These are phyloP conservation scores for Osmanthus fragrans DNA, from an alignment of 257 asterid species.

Conservation along the genomic window DNA sequence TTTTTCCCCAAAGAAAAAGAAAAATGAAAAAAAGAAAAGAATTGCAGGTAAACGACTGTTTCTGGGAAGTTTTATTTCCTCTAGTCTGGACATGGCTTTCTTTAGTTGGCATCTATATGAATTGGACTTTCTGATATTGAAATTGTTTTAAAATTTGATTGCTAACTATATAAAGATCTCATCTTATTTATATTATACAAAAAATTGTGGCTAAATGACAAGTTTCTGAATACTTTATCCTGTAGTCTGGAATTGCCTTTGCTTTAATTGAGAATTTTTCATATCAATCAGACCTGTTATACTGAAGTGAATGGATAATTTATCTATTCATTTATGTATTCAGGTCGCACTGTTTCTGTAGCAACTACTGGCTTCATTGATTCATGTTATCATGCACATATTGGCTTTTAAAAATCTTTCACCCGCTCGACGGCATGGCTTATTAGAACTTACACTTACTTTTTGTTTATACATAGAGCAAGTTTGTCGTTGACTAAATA, in stretches of 20 bases:
- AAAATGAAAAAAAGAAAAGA: too few relatives aligned
- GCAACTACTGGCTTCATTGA: neutral
- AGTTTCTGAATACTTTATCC: neutral
- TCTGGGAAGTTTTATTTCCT: neutral
- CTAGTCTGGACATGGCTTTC: neutral
- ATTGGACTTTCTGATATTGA: neutral
- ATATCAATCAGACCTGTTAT: neutral
- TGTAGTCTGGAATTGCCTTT: neutral
- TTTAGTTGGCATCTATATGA: neutral
- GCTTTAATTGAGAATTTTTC: neutral
- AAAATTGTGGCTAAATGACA: neutral
- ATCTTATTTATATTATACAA: neutral
- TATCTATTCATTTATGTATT: neutral
- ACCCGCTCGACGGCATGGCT: conserved; percentile 15
- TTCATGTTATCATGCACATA: neutral
- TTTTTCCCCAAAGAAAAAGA: neutral
- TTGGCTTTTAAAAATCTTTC: neutral
- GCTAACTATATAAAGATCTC: neutral
- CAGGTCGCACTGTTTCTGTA: conserved; percentile 8
- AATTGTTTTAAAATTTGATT: neutral
- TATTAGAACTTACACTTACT: neutral
- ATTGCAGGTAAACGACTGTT: neutral
- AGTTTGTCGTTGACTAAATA: neutral
- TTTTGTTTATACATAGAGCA: neutral
- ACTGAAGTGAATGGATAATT: conserved; percentile 2